These are phyloP conservation scores for Coemansia sp. DNA, from an alignment of 192 early-diverging fungal genomes.

Conservation along the genomic window DNA sequence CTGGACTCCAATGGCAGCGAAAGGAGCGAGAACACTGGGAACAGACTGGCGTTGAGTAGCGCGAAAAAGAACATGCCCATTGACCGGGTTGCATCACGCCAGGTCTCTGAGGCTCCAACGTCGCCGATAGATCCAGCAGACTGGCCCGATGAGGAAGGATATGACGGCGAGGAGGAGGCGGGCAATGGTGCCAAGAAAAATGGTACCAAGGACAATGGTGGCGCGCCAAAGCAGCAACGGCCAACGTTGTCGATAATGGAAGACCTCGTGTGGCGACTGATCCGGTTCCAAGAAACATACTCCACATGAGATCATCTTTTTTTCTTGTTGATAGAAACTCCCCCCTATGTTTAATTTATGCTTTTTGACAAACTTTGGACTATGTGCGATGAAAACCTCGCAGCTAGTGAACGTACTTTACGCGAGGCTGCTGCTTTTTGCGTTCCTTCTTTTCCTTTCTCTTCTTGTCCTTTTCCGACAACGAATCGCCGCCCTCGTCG, in stretches of 20 bases:
- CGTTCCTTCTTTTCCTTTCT: slow-evolving; percentile 54
- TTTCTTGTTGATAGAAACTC: not conserved
- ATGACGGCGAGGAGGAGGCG: slow-evolving; percentile 4
- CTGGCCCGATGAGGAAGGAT: slow-evolving; percentile 46
- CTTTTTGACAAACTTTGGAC: not conserved
- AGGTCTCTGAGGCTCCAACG: slow-evolving; percentile 46
- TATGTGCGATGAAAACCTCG: not conserved
- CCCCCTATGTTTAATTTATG: not conserved
- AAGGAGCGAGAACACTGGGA: too few species aligned
- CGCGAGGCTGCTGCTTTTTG: slow-evolving; percentile 42
- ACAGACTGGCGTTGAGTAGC: not conserved
- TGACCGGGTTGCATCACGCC: slow-evolving; percentile 3
- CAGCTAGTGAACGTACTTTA: slow-evolving; percentile 24
- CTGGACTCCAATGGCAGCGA: not conserved
- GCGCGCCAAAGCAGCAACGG: slow-evolving; percentile 14
- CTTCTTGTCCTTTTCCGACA: slow-evolving; percentile 33
- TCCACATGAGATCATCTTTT: slow-evolving; percentile 13
- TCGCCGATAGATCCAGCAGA: slow-evolving; percentile 47
- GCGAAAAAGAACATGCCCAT: not conserved
- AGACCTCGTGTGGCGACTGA: slow-evolving; percentile 49
- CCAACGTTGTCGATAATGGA: slow-evolving; percentile 52
- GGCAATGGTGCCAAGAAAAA: not conserved
- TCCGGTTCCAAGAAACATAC: slow-evolving; percentile 54
- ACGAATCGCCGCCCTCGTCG: not conserved
- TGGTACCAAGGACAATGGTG: not conserved